A percentile compares a stretch with the other conserved stretches of the same genome.
Conservation (phyloP, 805 yeast genomes). For the Debaryomyces maramus region DNA sequence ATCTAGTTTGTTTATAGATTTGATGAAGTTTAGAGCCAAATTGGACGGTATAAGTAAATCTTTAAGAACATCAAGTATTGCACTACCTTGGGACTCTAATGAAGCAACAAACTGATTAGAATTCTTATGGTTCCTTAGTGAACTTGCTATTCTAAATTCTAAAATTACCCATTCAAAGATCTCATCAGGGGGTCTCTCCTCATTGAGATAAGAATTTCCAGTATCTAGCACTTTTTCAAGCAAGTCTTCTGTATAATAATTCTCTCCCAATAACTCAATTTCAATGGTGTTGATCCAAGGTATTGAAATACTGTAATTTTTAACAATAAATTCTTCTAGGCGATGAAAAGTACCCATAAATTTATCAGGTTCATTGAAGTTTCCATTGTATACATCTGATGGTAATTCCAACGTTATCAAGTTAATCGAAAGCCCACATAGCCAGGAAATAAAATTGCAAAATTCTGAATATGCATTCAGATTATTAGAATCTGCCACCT, state of each 20-base stretch:
- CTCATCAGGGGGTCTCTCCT: background rate
- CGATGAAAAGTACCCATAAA: background rate
- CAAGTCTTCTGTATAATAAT: conserved; percentile 1
- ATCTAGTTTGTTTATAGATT: too few relatives aligned
- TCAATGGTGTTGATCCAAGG: background rate
- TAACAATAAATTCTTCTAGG: background rate
- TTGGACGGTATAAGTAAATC: too few relatives aligned
- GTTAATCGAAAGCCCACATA: conserved; percentile 25
- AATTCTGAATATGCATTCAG: conserved; percentile 15
- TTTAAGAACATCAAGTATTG: too few relatives aligned
- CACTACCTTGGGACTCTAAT: conserved; percentile 15
- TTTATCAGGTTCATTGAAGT: background rate
- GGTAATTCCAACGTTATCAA: background rate
- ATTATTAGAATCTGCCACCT: conserved; percentile 5
- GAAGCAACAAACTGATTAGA: conserved; percentile 11
- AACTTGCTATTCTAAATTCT: background rate
- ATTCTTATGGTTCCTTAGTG: background rate
- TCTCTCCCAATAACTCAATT: conserved; percentile 2
- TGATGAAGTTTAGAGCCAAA: too few relatives aligned
- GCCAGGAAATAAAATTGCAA: conserved; percentile 45
- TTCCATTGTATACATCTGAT: background rate
- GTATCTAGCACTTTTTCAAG: background rate
- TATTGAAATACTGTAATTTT: background rate
- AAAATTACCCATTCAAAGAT: conserved; percentile 7
- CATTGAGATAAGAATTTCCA: background rate